phyloP scores from a whole-genome alignment of 192 early-diverging fungal species.

The Coemansia sp. region DNA sequence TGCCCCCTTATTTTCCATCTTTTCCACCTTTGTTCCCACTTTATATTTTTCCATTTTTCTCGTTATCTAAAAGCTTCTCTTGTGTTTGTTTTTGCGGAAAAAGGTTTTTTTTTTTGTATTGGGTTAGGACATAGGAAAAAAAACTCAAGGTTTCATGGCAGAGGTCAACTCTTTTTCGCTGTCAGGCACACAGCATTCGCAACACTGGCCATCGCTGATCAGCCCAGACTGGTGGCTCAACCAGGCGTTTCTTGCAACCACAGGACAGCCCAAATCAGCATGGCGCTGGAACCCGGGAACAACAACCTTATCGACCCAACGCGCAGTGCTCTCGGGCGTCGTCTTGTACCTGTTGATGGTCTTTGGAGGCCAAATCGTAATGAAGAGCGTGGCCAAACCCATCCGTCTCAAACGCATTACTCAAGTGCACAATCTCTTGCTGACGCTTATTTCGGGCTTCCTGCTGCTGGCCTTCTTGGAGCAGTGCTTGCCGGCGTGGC shows the following conservation, averaged over 20 bases:
- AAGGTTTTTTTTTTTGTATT: not conserved
- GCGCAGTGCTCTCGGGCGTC: constrained; percentile 49
- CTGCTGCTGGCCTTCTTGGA: constrained; percentile 75
- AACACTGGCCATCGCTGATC: constrained; percentile 56
- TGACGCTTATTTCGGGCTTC: constrained; percentile 72
- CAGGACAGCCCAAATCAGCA: constrained; percentile 52
- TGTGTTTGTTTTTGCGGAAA: not conserved
- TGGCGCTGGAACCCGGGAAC: constrained; percentile 56
- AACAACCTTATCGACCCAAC: constrained; percentile 51
- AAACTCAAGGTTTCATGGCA: constrained; percentile 18
- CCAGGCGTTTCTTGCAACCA: constrained; percentile 40
- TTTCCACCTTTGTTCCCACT: not conserved
- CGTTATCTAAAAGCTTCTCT: not conserved
- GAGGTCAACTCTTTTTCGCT: constrained; percentile 49
- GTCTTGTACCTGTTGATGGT: constrained; percentile 73
- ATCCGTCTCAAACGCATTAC: constrained; percentile 63
- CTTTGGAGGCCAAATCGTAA: constrained; percentile 74
- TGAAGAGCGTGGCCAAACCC: constrained; percentile 58
- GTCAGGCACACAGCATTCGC: constrained; percentile 51
- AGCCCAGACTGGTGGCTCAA: constrained; percentile 58
- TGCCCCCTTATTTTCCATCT: not conserved
- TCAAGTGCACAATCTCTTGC: constrained; percentile 76
- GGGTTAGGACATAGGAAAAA: not conserved
- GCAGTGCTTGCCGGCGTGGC: constrained; percentile 71
- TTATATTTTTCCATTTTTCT: constrained; percentile 7